Percentiles rank a stretch among this genome's conserved stretches.
Evolutionary conservation across 768 basidiomycete species (phyloP).

Genomic region (Fibroporia radiculosa): DNA sequence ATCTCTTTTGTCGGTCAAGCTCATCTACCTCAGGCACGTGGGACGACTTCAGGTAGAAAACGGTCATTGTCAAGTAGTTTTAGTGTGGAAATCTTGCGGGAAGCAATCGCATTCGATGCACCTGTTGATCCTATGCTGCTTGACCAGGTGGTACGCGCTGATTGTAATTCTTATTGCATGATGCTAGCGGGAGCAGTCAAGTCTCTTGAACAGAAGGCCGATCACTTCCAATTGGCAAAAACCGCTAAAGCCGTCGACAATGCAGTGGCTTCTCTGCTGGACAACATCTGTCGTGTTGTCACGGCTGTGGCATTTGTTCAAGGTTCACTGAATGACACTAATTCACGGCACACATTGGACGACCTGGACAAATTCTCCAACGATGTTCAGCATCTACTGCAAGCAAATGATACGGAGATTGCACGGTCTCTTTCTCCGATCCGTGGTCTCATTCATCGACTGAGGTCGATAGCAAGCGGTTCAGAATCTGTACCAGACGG

Average conservation of each 20-base stretch:
- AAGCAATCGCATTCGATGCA: conserved; percentile 28
- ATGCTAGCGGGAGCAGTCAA: conserved; percentile 50
- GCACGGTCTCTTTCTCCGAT: conserved; percentile 44
- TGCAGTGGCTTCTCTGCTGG: conserved; percentile 28
- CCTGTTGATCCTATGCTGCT: conserved; percentile 52
- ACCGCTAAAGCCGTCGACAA: conserved; percentile 48
- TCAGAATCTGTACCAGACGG: conserved; percentile 40
- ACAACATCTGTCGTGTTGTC: conserved; percentile 27
- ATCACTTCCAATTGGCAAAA: conserved; percentile 42
- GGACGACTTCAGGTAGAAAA: conserved; percentile 22
- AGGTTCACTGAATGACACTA: conserved; percentile 23
- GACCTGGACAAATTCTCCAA: conserved; percentile 30
- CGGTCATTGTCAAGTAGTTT: conserved; percentile 28
- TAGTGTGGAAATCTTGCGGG: conserved; percentile 27
- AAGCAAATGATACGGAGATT: conserved; percentile 30
- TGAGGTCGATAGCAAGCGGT: conserved; percentile 42
- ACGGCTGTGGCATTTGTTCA: conserved; percentile 34
- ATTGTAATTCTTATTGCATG: conserved; percentile 64
- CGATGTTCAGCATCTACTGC: conserved; percentile 28
- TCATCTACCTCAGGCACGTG: neutral
- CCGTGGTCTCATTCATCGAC: conserved; percentile 44
- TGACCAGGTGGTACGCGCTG: conserved; percentile 59
- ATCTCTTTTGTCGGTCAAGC: conserved; percentile 48
- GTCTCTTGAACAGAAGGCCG: conserved; percentile 36
- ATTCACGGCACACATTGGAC: conserved; percentile 21